These are phyloP conservation scores for Blastobotrys capitulatus DNA, from an alignment of 1,139 yeast species.

Conservation along the genomic window DNA sequence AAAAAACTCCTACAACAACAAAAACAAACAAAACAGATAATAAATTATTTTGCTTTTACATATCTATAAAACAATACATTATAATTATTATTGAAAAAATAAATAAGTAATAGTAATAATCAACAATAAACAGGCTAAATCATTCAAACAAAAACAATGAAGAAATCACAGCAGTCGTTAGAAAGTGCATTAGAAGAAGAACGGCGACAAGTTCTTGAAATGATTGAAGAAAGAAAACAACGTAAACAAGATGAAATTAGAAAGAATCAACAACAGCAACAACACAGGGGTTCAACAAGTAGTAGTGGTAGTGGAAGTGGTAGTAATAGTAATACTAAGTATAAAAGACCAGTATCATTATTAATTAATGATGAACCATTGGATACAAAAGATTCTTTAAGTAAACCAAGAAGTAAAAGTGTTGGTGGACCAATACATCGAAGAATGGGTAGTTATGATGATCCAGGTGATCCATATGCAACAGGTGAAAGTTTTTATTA, in stretches of 20 bases:
- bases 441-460: slow-evolving; percentile 10
- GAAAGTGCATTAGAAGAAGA: slow-evolving; percentile 46
- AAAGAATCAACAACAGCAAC: background rate
- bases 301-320: background rate
- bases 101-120: no score
- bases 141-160: no score
- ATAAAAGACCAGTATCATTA: slow-evolving; percentile 16
- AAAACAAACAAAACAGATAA: no score
- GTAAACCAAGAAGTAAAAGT: background rate
- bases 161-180: slow-evolving; percentile 35
- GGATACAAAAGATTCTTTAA: slow-evolving; percentile 7
- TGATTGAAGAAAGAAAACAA: slow-evolving; percentile 26
- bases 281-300: no score
- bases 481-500: slow-evolving; percentile 13
- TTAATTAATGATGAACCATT: slow-evolving; percentile 18
- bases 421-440: background rate
- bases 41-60: no score
- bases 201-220: slow-evolving; percentile 36
- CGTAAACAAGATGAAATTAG: slow-evolving; percentile 1
- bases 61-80: no score
- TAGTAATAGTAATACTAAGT: background rate
- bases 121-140: no score
- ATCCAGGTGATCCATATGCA: slow-evolving; percentile 14
- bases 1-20: no score
- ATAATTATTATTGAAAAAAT: no score